Conservation (phyloP, 108 stramenopile genomes). For the Discostella pseudostelligera region DNA sequence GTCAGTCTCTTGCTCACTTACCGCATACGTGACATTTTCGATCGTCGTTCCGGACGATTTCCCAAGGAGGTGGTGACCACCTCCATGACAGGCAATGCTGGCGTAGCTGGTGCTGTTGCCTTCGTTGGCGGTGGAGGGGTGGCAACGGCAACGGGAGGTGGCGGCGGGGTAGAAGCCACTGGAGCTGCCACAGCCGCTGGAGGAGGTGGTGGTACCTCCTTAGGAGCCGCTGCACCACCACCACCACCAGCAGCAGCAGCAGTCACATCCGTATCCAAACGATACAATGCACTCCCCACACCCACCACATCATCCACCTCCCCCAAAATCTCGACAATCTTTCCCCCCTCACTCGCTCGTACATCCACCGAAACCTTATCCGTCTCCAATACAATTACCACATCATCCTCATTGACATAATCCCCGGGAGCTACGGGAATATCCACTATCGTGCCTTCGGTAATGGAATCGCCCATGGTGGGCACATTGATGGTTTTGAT, state of each 20-base stretch:
- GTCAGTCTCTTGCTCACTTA: too few species aligned
- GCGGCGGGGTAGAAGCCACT: constrained; percentile 38
- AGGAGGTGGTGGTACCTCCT: constrained; percentile 3
- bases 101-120: constrained; percentile 46
- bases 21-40: constrained; percentile 99
- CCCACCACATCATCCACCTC: constrained; percentile 95
- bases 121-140: constrained; percentile 39
- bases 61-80: constrained; percentile 53
- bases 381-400: constrained; percentile 93
- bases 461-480: constrained; percentile 96
- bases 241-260: constrained; percentile 38
- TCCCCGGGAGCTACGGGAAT: constrained; percentile 87
- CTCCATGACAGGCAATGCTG: constrained; percentile 52
- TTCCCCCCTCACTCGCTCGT: constrained; percentile 84
- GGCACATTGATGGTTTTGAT: constrained; percentile 81
- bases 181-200: constrained; percentile 46
- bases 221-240: constrained; percentile 10
- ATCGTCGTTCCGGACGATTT: constrained; percentile 90
- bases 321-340: constrained; percentile 85
- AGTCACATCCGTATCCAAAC: constrained; percentile 86
- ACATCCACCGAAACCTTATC: constrained; percentile 96
- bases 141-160: constrained; percentile 28
- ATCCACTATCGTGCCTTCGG: constrained; percentile 96
- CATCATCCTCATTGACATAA: constrained; percentile 76
- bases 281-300: constrained; percentile 90